A percentile compares a stretch with the other conserved stretches of the same genome.
These are phyloP conservation scores for Botrytis byssoidea DNA, from an alignment of 2,329 filamentous ascomycete species.

Conservation along the genomic window DNA sequence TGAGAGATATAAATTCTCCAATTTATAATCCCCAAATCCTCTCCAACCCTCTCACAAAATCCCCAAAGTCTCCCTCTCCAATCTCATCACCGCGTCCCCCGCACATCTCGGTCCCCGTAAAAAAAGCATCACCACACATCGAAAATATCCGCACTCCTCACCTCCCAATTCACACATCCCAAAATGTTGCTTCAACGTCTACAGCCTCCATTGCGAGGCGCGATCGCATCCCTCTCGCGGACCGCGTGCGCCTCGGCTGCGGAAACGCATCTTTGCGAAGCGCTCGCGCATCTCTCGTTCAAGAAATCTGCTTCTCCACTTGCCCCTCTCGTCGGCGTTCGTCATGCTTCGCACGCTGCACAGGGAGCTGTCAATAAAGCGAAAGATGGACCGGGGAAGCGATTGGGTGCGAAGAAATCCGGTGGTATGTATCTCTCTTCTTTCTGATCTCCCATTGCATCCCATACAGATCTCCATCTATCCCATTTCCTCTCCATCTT, in stretches of 20 bases:
- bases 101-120: slow-evolving; percentile 5
- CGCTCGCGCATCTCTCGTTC: slow-evolving; percentile 34
- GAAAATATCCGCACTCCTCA: slow-evolving; percentile 12
- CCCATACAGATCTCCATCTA: not conserved
- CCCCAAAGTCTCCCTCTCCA: not conserved
- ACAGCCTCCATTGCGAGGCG: slow-evolving; percentile 45
- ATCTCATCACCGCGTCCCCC: not conserved
- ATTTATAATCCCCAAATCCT: not conserved
- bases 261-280: slow-evolving; percentile 35
- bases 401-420: slow-evolving; percentile 90
- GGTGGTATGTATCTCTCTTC: slow-evolving; percentile 59
- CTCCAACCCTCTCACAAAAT: not conserved
- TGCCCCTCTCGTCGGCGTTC: slow-evolving; percentile 30
- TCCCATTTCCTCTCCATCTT: not conserved
- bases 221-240: slow-evolving; percentile 38
- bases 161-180: slow-evolving; percentile 1
- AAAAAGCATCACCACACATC: slow-evolving; percentile 8
- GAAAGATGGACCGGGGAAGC: slow-evolving; percentile 73
- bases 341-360: slow-evolving; percentile 48
- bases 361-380: slow-evolving; percentile 70
- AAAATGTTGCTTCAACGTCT: slow-evolving; percentile 47
- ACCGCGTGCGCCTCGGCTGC: slow-evolving; percentile 13
- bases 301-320: slow-evolving; percentile 19
- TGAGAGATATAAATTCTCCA: too few species aligned
- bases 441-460: not conserved